phyloP scores from a whole-genome alignment of 2,329 filamentous ascomycete genomes.

The Colletotrichum tabaci region DNA sequence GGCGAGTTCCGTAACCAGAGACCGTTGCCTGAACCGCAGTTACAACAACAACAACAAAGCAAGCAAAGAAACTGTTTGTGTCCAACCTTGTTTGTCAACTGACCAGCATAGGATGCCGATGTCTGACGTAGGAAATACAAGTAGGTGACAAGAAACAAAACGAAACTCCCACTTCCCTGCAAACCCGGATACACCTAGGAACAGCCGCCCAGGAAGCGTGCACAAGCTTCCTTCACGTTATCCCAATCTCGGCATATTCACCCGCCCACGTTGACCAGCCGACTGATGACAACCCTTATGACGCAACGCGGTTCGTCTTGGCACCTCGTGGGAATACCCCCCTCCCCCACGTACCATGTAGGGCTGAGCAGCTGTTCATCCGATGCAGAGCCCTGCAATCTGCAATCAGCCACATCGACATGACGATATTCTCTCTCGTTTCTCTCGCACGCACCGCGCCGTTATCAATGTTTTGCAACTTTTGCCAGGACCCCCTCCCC shows the following conservation, averaged over 20 bases:
- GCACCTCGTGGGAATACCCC: conserved; percentile 17
- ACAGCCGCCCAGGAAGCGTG: not conserved
- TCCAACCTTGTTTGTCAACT: too few species aligned
- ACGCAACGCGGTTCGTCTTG: conserved; percentile 12
- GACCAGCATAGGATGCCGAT: too few species aligned
- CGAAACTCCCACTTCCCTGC: not conserved
- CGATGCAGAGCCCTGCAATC: not conserved
- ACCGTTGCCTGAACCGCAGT: too few species aligned
- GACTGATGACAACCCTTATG: not conserved
- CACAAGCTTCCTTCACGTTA: not conserved
- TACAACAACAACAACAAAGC: too few species aligned
- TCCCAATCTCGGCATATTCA: not conserved
- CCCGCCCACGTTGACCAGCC: conserved; percentile 3
- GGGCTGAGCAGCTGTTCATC: conserved; percentile 25
- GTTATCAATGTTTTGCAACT: not conserved
- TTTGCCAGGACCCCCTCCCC: not conserved
- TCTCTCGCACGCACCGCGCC: not conserved
- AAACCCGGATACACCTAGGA: not conserved
- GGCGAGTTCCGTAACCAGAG: too few species aligned
- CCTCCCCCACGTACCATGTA: conserved; percentile 10
- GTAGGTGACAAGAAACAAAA: too few species aligned
- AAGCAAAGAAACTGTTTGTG: too few species aligned
- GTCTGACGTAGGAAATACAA: too few species aligned
- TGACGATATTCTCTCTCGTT: not conserved
- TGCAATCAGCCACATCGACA: not conserved